These are phyloP conservation scores for Hanseniaspora singularis DNA, from an alignment of 805 yeast species.

Conservation along the genomic window DNA sequence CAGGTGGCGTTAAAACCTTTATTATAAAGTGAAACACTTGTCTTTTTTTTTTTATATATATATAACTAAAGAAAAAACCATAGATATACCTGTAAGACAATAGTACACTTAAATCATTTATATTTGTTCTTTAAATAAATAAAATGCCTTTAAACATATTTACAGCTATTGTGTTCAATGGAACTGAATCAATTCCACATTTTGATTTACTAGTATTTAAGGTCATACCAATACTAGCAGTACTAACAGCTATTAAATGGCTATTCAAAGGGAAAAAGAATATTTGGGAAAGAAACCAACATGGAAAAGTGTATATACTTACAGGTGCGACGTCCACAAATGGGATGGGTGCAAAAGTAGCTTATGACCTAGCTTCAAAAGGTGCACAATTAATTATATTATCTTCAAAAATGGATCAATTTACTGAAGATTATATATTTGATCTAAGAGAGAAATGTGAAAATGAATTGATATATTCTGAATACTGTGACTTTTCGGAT, in stretches of 20 bases:
- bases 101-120: background rate
- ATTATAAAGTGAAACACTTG: too few relatives aligned
- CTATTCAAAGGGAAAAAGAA: slow-evolving; percentile 71
- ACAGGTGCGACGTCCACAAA: slow-evolving; percentile 78
- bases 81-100: too few relatives aligned
- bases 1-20: too few relatives aligned
- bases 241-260: slow-evolving; percentile 44
- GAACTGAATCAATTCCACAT: slow-evolving; percentile 65
- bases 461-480: slow-evolving; percentile 78
- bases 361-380: slow-evolving; percentile 53
- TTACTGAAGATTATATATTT: slow-evolving; percentile 70
- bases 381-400: slow-evolving; percentile 83
- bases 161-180: slow-evolving; percentile 56
- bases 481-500: slow-evolving; percentile 68
- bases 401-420: slow-evolving; percentile 53
- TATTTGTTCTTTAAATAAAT: too few relatives aligned
- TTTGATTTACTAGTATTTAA: slow-evolving; percentile 42
- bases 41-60: too few relatives aligned
- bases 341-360: slow-evolving; percentile 74
- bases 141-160: slow-evolving; percentile 77
- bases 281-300: slow-evolving; percentile 86
- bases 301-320: slow-evolving; percentile 71
- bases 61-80: too few relatives aligned
- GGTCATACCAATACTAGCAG: slow-evolving; percentile 45
- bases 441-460: slow-evolving; percentile 59